A percentile compares a stretch with the other conserved stretches of the same genome.
These are phyloP conservation scores for Gelatoporia subvermispora DNA, from an alignment of 768 basidiomycete genomes.

Conservation along the genomic window DNA sequence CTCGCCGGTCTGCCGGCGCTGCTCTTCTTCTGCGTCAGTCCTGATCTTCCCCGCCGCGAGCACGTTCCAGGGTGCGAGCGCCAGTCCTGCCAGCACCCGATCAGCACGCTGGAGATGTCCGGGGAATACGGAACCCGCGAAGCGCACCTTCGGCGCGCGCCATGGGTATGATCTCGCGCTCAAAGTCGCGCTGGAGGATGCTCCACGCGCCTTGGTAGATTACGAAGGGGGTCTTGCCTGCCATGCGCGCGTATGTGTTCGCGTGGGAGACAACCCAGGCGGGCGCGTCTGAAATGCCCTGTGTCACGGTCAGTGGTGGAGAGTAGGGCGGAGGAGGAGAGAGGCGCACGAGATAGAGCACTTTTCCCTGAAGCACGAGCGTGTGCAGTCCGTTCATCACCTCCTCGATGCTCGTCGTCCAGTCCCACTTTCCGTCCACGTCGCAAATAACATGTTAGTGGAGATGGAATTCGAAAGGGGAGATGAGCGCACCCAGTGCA, in stretches of 20 bases:
- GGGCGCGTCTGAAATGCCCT: constrained; percentile 21
- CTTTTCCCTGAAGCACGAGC: constrained; percentile 44
- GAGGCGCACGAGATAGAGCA: constrained; percentile 23
- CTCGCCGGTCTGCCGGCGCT: constrained; percentile 25
- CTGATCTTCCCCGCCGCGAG: constrained; percentile 37
- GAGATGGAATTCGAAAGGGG: background rate
- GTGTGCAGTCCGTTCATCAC: constrained; percentile 47
- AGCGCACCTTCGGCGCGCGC: constrained; percentile 14
- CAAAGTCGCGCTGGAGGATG: constrained; percentile 31
- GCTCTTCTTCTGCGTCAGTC: constrained; percentile 33
- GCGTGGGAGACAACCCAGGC: constrained; percentile 33
- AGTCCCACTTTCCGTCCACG: constrained; percentile 41
- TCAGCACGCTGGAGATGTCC: background rate
- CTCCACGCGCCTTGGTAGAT: constrained; percentile 37
- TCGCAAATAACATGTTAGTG: background rate
- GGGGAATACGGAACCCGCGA: constrained; percentile 15
- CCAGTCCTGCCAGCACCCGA: constrained; percentile 22
- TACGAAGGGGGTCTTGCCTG: constrained; percentile 35
- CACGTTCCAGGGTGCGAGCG: constrained; percentile 39
- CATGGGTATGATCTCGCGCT: constrained; percentile 38
- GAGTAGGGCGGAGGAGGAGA: background rate
- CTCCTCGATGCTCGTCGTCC: constrained; percentile 44
- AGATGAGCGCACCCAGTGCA: constrained; percentile 28
- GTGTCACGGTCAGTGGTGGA: background rate
- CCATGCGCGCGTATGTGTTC: constrained; percentile 33